Percentiles rank a stretch among this genome's conserved stretches.
These are phyloP conservation scores for Aspergillus diversus DNA, from an alignment of 495 filamentous ascomycete genomes.

Conservation along the genomic window DNA sequence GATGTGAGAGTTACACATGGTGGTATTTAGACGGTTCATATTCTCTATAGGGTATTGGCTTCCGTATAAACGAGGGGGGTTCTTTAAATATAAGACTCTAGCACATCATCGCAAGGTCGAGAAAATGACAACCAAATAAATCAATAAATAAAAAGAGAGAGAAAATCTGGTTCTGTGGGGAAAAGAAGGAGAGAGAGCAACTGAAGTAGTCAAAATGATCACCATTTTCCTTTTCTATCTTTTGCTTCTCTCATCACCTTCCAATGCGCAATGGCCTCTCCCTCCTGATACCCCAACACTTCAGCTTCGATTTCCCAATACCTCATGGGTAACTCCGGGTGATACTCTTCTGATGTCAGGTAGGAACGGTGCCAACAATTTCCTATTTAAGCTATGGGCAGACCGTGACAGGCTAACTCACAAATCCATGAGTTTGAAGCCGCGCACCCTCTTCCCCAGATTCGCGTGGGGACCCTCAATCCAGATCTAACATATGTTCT, in stretches of 20 bases:
- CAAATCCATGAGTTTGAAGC: constrained; percentile 6
- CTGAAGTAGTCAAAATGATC: neutral
- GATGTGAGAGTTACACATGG: too few relatives aligned
- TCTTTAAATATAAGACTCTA: too few relatives aligned
- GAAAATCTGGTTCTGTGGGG: too few relatives aligned
- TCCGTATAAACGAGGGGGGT: too few relatives aligned
- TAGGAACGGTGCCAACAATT: neutral
- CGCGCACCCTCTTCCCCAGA: constrained; percentile 25
- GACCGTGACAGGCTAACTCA: neutral
- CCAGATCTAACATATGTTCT: constrained; percentile 29
- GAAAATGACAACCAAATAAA: neutral
- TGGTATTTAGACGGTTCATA: too few relatives aligned
- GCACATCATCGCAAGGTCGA: neutral
- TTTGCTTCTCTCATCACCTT: neutral
- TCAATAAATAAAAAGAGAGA: too few relatives aligned
- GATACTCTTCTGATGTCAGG: constrained; percentile 16
- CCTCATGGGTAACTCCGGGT: constrained; percentile 18
- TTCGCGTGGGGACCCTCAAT: constrained; percentile 22
- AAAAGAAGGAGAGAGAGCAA: neutral
- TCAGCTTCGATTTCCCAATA: constrained; percentile 18
- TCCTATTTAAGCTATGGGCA: too few relatives aligned
- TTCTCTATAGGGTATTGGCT: too few relatives aligned
- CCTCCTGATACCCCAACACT: constrained; percentile 12
- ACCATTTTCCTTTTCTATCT: neutral
- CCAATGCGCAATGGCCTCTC: neutral